Evolutionary conservation across 2,329 filamentous ascomycete species (phyloP).

Genomic region (Phaeosphaeria sp.): DNA sequence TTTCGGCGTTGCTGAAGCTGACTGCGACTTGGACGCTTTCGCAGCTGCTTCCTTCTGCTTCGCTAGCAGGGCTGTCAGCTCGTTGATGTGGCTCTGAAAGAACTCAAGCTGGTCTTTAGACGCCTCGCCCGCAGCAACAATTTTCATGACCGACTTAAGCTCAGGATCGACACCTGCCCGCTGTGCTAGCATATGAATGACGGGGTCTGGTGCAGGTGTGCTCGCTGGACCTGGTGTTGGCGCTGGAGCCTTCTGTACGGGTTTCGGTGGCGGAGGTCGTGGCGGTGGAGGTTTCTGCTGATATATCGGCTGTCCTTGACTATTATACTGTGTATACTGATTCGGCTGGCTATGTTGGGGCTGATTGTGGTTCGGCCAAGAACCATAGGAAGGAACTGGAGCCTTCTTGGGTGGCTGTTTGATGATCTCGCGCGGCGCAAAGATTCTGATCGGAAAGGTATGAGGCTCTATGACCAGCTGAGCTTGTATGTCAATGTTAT

Average conservation of each 20-base stretch:
- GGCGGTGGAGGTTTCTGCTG: conserved; percentile 33
- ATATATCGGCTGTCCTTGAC: conserved; percentile 17
- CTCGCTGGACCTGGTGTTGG: conserved; percentile 29
- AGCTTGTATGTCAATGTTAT: conserved; percentile 9
- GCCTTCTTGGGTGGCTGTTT: conserved; percentile 37
- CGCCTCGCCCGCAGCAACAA: conserved; percentile 78
- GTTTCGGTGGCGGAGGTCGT: conserved; percentile 41
- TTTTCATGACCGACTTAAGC: conserved; percentile 81
- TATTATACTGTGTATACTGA: conserved; percentile 35
- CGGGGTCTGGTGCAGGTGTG: conserved; percentile 68
- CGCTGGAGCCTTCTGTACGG: conserved; percentile 30
- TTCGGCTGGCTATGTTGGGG: conserved; percentile 31
- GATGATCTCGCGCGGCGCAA: conserved; percentile 38
- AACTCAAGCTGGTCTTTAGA: conserved; percentile 73
- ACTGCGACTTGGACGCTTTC: conserved; percentile 24
- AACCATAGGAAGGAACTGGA: conserved; percentile 35
- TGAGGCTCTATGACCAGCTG: conserved; percentile 82
- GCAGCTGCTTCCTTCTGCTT: conserved; percentile 49
- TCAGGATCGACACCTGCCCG: conserved; percentile 75
- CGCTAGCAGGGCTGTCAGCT: conserved; percentile 66
- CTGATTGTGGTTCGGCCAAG: conserved; percentile 44
- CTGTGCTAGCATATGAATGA: conserved; percentile 80
- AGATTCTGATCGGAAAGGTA: conserved; percentile 69
- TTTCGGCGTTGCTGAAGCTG: conserved; percentile 22
- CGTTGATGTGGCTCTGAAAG: conserved; percentile 82